Evolutionary conservation across 495 filamentous ascomycete species (phyloP), one percentile per base, ranked within the genome.

Genomic region (Hamigera avellanea): DNA sequence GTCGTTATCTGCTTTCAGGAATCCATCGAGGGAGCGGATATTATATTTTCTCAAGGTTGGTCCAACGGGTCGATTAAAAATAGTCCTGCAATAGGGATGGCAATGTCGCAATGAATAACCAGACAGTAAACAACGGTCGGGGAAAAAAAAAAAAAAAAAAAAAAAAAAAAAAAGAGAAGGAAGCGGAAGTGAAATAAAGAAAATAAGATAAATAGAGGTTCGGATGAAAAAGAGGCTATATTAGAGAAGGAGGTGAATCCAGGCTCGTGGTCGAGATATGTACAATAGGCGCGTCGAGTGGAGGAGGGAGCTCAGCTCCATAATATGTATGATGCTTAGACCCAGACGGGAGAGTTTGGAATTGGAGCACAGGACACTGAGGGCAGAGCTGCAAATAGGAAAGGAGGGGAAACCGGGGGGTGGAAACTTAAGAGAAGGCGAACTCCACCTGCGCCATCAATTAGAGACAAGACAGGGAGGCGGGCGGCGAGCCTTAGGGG

Each of bases 21-120:
- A 50, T 42, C 47, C 47, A 50, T 50, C 37, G 47, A 46, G 42
- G 41, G 47, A 46, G 35, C 37, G 42, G 23, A 43, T 38, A 38
- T 37, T 5, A 9, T 23, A 23, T 23, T 23, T 23, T 23, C 21
- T 23, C 4, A 5, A 23, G 21, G 9, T 23, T 23, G 21, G 9
- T 23, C 21, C 21, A 23, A 23, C 9, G 21, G 40, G 37, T 27
- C 31, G 39, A 41, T 18, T 26, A 30, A 16, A 9, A 35, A 29
- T 25, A 39, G 17, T 14, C 17, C 31, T 23, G 33, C 16, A 37
- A 42, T 40, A 28, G 7, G 14, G 26, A 27, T 21, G 14, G 9
- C 13, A 30, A 26, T 16, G 14, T 9, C 21, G 21, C 9, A 23
- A 5, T 5, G 21, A 23, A 23, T 4, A 23, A 23, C 21, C 21